phyloP scores from a whole-genome alignment of 1,284 basidiomycete species.

The Apiotrichum gracile region DNA sequence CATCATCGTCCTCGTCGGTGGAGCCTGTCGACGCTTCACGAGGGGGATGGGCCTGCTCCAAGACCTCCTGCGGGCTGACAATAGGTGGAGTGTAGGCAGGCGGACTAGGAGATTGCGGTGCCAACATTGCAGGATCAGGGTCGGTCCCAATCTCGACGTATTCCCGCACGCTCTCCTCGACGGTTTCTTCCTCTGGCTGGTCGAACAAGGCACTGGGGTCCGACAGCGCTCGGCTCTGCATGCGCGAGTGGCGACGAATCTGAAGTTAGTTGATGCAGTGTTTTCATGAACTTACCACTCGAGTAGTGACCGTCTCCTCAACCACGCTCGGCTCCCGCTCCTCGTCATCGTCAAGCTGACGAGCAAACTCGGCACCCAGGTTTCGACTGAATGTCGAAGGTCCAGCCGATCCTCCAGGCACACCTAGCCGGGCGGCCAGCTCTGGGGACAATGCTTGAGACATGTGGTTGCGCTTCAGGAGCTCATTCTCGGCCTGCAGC shows the following conservation, averaged over 20 bases:
- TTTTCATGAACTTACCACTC: constrained; percentile 18
- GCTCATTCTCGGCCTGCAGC: neutral
- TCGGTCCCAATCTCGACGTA: constrained; percentile 28
- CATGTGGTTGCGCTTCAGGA: neutral
- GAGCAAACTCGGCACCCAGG: constrained; percentile 70
- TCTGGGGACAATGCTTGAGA: neutral
- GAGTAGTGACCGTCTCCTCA: constrained; percentile 43
- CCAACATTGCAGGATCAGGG: constrained; percentile 10
- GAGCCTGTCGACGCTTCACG: neutral
- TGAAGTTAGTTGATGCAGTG: neutral
- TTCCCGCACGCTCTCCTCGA: constrained; percentile 22
- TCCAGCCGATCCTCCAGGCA: neutral
- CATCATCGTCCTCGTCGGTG: constrained; percentile 16
- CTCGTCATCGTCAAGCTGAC: constrained; percentile 52
- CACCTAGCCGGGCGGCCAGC: neutral
- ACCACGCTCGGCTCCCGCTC: constrained; percentile 43
- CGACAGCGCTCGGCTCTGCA: neutral
- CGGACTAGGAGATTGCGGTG: constrained; percentile 5
- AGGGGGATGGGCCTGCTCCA: constrained; percentile 30
- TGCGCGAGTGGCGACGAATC: neutral
- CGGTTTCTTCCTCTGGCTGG: constrained; percentile 2
- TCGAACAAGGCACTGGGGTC: neutral
- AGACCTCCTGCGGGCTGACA: constrained; percentile 21
- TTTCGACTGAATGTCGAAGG: constrained; percentile 63
- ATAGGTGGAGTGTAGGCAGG: constrained; percentile 35